Conservation (phyloP, 2,329 filamentous ascomycete species). For the Didymella glomerata region DNA sequence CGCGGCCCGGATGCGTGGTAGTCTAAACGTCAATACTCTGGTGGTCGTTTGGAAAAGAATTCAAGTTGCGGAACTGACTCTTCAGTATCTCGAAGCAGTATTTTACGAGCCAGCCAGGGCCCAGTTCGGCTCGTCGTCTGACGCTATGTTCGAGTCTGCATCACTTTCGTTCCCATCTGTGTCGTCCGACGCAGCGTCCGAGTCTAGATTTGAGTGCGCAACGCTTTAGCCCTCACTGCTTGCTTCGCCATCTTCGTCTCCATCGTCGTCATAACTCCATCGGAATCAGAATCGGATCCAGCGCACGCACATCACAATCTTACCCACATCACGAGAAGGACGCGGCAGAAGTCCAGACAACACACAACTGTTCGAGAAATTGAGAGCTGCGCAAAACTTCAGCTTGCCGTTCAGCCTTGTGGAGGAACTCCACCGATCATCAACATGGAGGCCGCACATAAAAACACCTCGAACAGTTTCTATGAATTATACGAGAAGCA, state of each 20-base stretch:
- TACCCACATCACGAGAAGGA: no score
- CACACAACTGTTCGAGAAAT: no score
- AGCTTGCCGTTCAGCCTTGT: no score
- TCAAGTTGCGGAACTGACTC: background rate
- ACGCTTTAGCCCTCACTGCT: background rate
- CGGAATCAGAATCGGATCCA: background rate
- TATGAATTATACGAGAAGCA: background rate
- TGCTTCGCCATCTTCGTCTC: background rate
- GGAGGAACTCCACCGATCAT: no score
- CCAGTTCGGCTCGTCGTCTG: background rate
- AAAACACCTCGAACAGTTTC: background rate
- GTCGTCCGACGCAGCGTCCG: no score
- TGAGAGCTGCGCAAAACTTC: no score
- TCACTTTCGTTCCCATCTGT: no score
- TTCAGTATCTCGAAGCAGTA: background rate
- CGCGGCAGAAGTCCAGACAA: no score
- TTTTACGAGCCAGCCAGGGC: background rate
- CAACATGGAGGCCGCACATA: background rate
- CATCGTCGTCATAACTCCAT: background rate
- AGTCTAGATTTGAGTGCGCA: no score
- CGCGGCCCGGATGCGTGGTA: background rate
- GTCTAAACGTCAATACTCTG: background rate
- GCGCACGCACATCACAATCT: background rate
- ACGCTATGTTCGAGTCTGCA: background rate
- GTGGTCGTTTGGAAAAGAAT: background rate